These are phyloP conservation scores for Conoideocrella luteorostrata DNA, from an alignment of 2,329 filamentous ascomycete species.

Conservation along the genomic window DNA sequence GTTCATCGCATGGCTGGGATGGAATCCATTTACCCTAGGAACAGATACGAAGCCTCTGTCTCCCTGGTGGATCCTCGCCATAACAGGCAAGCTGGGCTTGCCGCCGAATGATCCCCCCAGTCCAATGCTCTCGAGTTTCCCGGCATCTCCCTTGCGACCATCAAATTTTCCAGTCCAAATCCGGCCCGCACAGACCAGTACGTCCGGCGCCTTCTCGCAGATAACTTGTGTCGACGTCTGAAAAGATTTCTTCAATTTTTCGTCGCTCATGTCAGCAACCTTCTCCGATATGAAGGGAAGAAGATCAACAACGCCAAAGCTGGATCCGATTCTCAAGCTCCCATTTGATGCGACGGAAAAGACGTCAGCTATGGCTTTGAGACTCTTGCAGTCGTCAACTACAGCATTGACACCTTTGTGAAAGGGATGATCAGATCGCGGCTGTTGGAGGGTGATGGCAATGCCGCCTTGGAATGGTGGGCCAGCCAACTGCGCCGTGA, in stretches of 20 bases:
- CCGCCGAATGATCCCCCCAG: conserved; percentile 9
- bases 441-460: conserved; percentile 13
- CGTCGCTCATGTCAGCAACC: not conserved
- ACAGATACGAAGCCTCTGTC: not conserved
- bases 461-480: conserved; percentile 13
- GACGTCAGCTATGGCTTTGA: conserved; percentile 8
- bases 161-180: conserved; percentile 6
- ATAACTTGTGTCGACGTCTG: not conserved
- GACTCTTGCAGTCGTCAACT: conserved; percentile 12
- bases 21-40: conserved; percentile 13
- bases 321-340: conserved; percentile 6
- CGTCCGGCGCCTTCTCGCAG: conserved; percentile 10
- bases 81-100: not conserved
- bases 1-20: conserved; percentile 14
- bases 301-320: conserved; percentile 11
- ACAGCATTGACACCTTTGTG: conserved; percentile 12
- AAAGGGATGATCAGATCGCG: conserved; percentile 13
- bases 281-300: conserved; percentile 8
- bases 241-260: conserved; percentile 3
- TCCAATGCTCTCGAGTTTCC: conserved; percentile 9
- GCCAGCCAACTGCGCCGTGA: conserved; percentile 11
- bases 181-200: conserved; percentile 12
- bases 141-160: conserved; percentile 9
- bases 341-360: conserved; percentile 9
- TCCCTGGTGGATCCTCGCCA: not conserved